A percentile compares a stretch with the other conserved stretches of the same genome.
phyloP scores from a whole-genome alignment of 208 protist genomes.

The Acanthamoeba polyphaga region DNA sequence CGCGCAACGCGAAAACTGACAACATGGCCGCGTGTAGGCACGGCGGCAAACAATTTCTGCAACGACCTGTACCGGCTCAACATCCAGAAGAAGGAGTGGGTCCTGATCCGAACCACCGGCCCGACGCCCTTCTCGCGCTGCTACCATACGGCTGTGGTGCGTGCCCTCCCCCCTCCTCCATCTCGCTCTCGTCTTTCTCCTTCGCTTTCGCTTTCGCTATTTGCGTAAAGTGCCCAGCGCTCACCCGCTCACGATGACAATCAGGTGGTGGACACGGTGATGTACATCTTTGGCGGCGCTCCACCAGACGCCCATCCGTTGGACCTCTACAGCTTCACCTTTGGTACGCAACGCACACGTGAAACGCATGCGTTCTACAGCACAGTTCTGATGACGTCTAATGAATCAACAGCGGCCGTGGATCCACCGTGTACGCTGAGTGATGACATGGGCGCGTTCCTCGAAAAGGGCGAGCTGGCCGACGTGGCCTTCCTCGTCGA shows the following conservation, averaged over 20 bases:
- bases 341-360: not conserved
- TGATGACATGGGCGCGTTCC: slow-evolving; percentile 4
- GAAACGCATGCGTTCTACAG: too few species aligned
- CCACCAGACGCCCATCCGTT: not conserved
- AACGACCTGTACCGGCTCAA: not conserved
- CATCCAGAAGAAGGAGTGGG: not conserved
- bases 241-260: not conserved
- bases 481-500: not conserved
- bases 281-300: not conserved
- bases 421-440: slow-evolving; percentile 8
- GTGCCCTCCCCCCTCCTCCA: not conserved
- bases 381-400: not conserved
- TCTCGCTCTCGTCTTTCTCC: not conserved
- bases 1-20: too few species aligned
- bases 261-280: not conserved
- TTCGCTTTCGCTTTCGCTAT: not conserved
- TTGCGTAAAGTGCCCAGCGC: not conserved
- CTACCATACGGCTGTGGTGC: slow-evolving; percentile 15
- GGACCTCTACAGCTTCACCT: slow-evolving; percentile 1
- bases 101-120: not conserved
- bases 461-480: not conserved
- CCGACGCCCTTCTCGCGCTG: not conserved
- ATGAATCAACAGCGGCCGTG: not conserved
- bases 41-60: not conserved
- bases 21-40: too few species aligned